Evolutionary conservation across 768 basidiomycete species (phyloP).

Genomic region (Leccinum broughii): DNA sequence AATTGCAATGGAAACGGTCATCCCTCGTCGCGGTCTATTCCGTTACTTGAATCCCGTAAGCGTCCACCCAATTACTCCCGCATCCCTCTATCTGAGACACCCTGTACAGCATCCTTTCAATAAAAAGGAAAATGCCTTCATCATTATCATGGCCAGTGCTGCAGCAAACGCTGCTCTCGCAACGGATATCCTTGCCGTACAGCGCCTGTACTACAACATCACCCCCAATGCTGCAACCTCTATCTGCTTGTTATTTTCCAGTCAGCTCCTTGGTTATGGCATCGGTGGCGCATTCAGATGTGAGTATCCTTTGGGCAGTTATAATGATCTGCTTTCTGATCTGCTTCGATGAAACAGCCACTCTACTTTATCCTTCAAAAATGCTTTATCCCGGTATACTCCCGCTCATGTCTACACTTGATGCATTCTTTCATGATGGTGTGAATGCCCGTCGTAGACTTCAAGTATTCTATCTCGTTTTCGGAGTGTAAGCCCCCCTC

Average conservation of each 20-base stretch:
- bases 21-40: conserved; percentile 46
- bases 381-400: conserved; percentile 42
- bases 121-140: conserved; percentile 59
- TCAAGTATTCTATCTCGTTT: conserved; percentile 29
- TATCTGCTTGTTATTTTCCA: conserved; percentile 43
- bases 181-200: conserved; percentile 55
- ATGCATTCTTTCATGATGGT: conserved; percentile 43
- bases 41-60: conserved; percentile 52
- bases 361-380: conserved; percentile 45
- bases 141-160: conserved; percentile 57
- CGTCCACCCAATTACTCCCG: not conserved
- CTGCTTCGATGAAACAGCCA: conserved; percentile 10
- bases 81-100: conserved; percentile 4
- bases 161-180: conserved; percentile 54
- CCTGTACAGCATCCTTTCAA: conserved; percentile 50
- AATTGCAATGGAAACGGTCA: conserved; percentile 42
- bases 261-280: conserved; percentile 49
- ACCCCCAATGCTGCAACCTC: conserved; percentile 46
- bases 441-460: conserved; percentile 42
- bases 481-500: conserved; percentile 32
- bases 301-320: conserved; percentile 20
- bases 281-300: conserved; percentile 55
- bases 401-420: conserved; percentile 27
- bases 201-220: conserved; percentile 53
- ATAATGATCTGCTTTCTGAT: conserved; percentile 1